Base-by-base conservation (phyloP, 2,329 filamentous ascomycete species). In the Fusarium illudens region DNA sequence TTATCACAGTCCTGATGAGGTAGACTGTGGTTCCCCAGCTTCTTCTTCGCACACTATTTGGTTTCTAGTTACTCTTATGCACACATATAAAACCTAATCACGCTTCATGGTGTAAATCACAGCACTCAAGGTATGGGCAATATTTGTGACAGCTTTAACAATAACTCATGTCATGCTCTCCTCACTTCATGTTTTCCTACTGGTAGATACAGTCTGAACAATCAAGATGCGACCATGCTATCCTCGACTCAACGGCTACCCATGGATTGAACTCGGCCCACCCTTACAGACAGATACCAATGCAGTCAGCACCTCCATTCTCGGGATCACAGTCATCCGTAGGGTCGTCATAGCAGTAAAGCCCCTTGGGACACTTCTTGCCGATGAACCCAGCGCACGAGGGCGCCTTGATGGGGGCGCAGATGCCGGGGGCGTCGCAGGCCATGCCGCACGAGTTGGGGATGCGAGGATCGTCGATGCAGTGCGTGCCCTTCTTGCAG, bases 361-460 rank as follows among this genome's bases (percentile, higher is more conserved):
- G 30, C 0, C 74, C 71, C 39, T 62, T 63, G 0, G 76, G 75
- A 39, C 78, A 79, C n/a, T 15, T 1, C 1, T 48, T 25, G 1
- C 73, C 77, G 1, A 15, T 9, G 10, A 79, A 62, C 0, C 78
- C 78, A 3, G 66, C 67, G 20, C 78, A 79, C 0, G 29, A 36
- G 1, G 46, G 54, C 2, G 55, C 56, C 6, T 64, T 64, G 22
- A 60, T 65, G 25, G 74, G 73, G 2, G 77, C 65, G 44, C 76
- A 80, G 22, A 80, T 79, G 2, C 78, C 78, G 0, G 75, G 75
- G 7, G 19, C 53, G 39, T 80, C 78, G 55, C 78, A 80, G 4
- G 78, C 75, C 72, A 78, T 66, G 8, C 78, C 78, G 39, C 78
- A 80, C 6, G 52, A 34, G 4, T 17, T 42, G 1, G 67, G 70